phyloP scores from a whole-genome alignment of 495 filamentous ascomycete genomes.

The Parachaetomium inaequale region DNA sequence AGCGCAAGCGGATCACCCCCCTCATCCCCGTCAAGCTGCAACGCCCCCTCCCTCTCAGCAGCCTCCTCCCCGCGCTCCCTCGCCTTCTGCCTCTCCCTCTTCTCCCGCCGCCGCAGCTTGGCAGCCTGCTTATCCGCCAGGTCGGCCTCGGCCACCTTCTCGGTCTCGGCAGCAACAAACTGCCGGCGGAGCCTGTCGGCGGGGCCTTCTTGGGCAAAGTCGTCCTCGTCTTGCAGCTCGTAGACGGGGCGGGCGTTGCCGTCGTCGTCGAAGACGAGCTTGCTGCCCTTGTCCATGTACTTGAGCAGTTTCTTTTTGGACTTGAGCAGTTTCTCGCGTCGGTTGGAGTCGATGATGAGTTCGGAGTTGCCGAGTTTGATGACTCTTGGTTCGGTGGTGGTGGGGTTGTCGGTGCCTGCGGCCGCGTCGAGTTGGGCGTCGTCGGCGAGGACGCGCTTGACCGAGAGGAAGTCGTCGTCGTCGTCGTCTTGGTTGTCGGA shows the following conservation, averaged over 20 bases:
- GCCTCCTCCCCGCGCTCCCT: conserved; percentile 60
- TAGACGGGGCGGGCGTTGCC: conserved; percentile 79
- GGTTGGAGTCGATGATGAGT: conserved; percentile 84
- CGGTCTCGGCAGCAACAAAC: conserved; percentile 71
- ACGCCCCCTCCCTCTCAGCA: conserved; percentile 42
- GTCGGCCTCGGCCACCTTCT: conserved; percentile 73
- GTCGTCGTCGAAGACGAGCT: conserved; percentile 88
- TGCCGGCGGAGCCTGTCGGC: conserved; percentile 67
- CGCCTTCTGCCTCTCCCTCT: conserved; percentile 79
- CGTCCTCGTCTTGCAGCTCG: conserved; percentile 77
- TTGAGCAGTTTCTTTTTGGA: conserved; percentile 93
- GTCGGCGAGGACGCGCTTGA: conserved; percentile 74
- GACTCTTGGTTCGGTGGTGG: conserved; percentile 46
- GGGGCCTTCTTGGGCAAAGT: conserved; percentile 69
- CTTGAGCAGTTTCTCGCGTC: conserved; percentile 84
- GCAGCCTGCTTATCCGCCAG: conserved; percentile 73
- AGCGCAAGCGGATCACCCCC: conserved; percentile 47
- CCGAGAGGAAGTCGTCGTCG: conserved; percentile 77
- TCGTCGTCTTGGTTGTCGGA: conserved; percentile 65
- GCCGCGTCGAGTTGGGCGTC: conserved; percentile 40
- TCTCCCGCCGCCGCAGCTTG: conserved; percentile 77
- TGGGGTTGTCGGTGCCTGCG: conserved; percentile 32
- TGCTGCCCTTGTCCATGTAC: conserved; percentile 77
- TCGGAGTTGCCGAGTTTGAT: conserved; percentile 54
- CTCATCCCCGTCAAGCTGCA: conserved; percentile 30